Percentiles rank a stretch among this genome's conserved stretches.
These are phyloP conservation scores for Camelina hispida DNA, from an alignment of 345 rosid species.

Conservation along the genomic window DNA sequence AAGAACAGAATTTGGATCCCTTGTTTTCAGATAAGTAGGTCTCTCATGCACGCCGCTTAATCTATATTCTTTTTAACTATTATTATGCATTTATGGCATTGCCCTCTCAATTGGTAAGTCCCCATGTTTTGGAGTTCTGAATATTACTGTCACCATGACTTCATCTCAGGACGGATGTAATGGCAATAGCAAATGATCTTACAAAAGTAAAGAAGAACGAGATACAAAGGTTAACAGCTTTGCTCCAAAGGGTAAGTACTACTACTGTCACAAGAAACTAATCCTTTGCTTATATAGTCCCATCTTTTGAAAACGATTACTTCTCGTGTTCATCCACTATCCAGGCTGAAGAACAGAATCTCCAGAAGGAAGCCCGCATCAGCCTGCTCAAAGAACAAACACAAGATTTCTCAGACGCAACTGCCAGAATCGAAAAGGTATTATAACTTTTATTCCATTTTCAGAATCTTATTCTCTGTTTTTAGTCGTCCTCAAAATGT, in stretches of 20 bases:
- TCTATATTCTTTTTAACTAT: conserved; percentile 1
- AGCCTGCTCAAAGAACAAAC: conserved; percentile 51
- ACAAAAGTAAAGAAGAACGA: conserved; percentile 61
- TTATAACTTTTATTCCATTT: background rate
- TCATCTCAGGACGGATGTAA: conserved; percentile 63
- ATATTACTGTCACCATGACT: conserved; percentile 17
- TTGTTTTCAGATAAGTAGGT: conserved; percentile 72
- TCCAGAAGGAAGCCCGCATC: conserved; percentile 48
- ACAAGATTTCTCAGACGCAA: conserved; percentile 46
- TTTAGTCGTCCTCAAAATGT: background rate
- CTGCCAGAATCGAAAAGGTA: conserved; percentile 56
- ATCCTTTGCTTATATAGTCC: background rate
- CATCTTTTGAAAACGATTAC: background rate
- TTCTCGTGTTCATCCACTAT: conserved; percentile 8
- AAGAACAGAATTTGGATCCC: conserved; percentile 76
- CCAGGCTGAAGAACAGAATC: conserved; percentile 72
- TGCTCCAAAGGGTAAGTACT: conserved; percentile 61
- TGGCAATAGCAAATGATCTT: conserved; percentile 55
- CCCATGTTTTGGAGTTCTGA: conserved; percentile 4
- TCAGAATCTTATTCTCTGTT: background rate
- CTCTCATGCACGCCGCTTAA: conserved; percentile 6
- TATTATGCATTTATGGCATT: background rate
- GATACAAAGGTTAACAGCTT: conserved; percentile 55
- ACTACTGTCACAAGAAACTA: conserved; percentile 6
- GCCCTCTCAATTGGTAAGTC: background rate